phyloP scores from a whole-genome alignment of 805 yeast species.

The Dipodascus geniculatus region DNA sequence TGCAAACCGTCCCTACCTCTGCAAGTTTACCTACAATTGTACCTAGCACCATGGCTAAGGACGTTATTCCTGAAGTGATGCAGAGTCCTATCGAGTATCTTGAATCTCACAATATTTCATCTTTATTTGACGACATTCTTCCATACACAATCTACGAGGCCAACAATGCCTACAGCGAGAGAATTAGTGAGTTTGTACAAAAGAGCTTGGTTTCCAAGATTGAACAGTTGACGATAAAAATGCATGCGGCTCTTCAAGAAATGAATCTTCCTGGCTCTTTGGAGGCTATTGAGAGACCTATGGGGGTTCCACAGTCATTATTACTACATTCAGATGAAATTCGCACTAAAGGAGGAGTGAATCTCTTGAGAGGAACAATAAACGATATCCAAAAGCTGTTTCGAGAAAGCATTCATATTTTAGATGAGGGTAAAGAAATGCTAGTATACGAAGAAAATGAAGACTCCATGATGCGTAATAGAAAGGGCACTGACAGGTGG shows the following conservation, averaged over 20 bases:
- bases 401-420: slow-evolving; percentile 29
- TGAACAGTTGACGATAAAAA: slow-evolving; percentile 16
- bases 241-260: slow-evolving; percentile 28
- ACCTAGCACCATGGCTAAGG: slow-evolving; percentile 38
- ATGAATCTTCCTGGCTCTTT: slow-evolving; percentile 49
- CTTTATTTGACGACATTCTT: slow-evolving; percentile 46
- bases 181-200: slow-evolving; percentile 43
- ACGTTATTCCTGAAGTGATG: slow-evolving; percentile 30
- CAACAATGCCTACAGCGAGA: slow-evolving; percentile 55
- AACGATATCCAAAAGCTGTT: slow-evolving; percentile 36
- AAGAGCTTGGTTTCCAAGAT: slow-evolving; percentile 29
- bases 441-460: slow-evolving; percentile 42
- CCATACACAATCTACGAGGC: slow-evolving; percentile 59
- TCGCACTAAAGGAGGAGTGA: slow-evolving; percentile 40
- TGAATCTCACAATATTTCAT: slow-evolving; percentile 15
- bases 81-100: slow-evolving; percentile 20
- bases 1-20: slow-evolving; percentile 46
- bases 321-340: slow-evolving; percentile 45
- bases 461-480: slow-evolving; percentile 39
- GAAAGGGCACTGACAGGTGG: slow-evolving; percentile 48
- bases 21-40: slow-evolving; percentile 30
- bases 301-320: slow-evolving; percentile 45
- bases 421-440: slow-evolving; percentile 36
- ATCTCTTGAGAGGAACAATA: slow-evolving; percentile 31
- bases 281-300: slow-evolving; percentile 47